Evolutionary conservation across 768 basidiomycete genomes (phyloP).

Genomic region (Leccinellum rugosiceps): DNA sequence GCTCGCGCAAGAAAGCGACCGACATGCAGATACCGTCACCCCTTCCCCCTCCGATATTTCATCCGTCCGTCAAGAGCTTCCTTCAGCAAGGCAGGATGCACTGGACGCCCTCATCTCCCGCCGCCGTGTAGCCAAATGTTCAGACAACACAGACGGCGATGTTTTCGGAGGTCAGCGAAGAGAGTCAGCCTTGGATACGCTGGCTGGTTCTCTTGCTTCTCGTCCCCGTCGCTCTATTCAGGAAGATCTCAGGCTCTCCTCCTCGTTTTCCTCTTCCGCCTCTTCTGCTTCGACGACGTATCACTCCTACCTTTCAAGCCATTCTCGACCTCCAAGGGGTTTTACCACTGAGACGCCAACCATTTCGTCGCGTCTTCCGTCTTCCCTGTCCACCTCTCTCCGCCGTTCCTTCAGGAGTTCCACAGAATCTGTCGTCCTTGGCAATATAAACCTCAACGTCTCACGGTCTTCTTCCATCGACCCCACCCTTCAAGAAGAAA

Average conservation of each 20-base stretch:
- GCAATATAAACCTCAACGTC: constrained; percentile 25
- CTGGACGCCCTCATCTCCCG: constrained; percentile 36
- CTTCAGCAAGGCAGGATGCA: constrained; percentile 30
- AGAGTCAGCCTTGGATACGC: constrained; percentile 15
- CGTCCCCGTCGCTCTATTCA: constrained; percentile 21
- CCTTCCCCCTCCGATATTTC: constrained; percentile 33
- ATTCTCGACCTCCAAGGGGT: constrained; percentile 8
- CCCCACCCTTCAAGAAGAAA: constrained; percentile 11
- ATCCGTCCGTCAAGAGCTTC: constrained; percentile 24
- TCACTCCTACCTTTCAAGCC: constrained; percentile 10
- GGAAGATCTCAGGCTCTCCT: constrained; percentile 10
- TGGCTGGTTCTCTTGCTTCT: constrained; percentile 22
- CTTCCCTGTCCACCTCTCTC: constrained; percentile 17
- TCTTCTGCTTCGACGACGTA: constrained; percentile 23
- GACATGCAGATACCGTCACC: constrained; percentile 20
- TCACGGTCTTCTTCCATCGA: constrained; percentile 21
- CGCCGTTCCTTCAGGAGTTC: constrained; percentile 22
- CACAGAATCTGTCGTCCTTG: constrained; percentile 25
- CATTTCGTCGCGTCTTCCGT: constrained; percentile 11
- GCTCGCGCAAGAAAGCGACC: constrained; percentile 34
- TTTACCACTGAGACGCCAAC: constrained; percentile 16
- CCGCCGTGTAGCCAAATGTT: constrained; percentile 16
- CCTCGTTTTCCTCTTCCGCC: constrained; percentile 18
- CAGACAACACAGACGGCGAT: constrained; percentile 15
- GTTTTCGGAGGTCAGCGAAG: constrained; percentile 23